Evolutionary conservation across 2,329 filamentous ascomycete species (phyloP).

Genomic region (Clarireedia homoeocarpa): DNA sequence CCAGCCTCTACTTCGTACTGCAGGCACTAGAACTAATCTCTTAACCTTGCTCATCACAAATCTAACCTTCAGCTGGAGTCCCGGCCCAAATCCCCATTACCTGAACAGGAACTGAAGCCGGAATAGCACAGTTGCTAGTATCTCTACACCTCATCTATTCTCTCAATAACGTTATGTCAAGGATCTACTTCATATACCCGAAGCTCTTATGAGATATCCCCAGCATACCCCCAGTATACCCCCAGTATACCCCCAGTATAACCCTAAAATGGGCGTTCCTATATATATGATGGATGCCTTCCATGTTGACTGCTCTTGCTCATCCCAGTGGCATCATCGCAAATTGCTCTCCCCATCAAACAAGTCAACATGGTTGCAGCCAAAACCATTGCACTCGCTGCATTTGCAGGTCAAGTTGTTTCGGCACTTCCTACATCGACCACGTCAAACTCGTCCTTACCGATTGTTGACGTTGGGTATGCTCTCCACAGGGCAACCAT

Average conservation of each 20-base stretch:
- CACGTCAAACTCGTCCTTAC: conserved; percentile 9
- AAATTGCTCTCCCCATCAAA: neutral
- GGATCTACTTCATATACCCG: no score
- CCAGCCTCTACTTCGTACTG: neutral
- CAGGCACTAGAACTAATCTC: no score
- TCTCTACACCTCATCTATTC: no score
- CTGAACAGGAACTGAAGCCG: no score
- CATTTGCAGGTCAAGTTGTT: neutral
- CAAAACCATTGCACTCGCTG: neutral
- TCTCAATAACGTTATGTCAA: no score
- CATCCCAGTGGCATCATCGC: neutral
- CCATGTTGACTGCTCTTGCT: neutral
- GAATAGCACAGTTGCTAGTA: no score
- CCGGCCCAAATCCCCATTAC: no score
- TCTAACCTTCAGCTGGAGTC: no score
- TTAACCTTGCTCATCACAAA: no score
- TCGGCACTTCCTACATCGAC: conserved; percentile 1
- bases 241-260: no score
- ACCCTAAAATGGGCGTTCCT: neutral
- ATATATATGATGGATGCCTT: neutral
- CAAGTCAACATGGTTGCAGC: conserved; percentile 1
- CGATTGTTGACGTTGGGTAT: conserved; percentile 27
- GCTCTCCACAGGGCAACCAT: conserved; percentile 25
- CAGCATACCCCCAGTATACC: no score
- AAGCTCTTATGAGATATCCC: no score